Evolutionary conservation across 2,329 filamentous ascomycete species (phyloP).

Genomic region (Nothopassalora personata): DNA sequence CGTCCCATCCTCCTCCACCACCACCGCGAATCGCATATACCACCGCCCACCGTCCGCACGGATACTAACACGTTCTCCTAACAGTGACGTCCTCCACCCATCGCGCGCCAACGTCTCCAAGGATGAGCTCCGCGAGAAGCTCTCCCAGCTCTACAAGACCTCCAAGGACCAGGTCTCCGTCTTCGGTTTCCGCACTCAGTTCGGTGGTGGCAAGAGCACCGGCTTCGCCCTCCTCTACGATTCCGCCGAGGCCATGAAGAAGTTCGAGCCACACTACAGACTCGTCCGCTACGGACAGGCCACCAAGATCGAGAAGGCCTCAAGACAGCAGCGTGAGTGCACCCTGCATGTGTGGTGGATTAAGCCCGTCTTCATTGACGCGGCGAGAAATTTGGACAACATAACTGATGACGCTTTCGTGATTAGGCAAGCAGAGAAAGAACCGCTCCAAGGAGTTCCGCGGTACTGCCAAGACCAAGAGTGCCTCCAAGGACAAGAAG

Average conservation of each 20-base stretch:
- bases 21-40: conserved; percentile 3
- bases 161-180: conserved; percentile 95
- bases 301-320: conserved; percentile 92
- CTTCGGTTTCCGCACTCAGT: conserved; percentile 98
- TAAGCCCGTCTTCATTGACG: background rate
- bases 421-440: conserved; percentile 98
- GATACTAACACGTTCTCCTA: conserved; percentile 20
- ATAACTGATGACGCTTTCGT: conserved; percentile 21
- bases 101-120: conserved; percentile 98
- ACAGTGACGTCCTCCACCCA: conserved; percentile 98
- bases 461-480: conserved; percentile 97
- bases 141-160: conserved; percentile 95
- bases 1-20: conserved; percentile 2
- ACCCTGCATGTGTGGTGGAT: conserved; percentile 14
- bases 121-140: conserved; percentile 94
- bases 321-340: conserved; percentile 96
- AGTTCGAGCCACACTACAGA: conserved; percentile 98
- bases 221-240: conserved; percentile 99
- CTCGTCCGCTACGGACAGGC: conserved; percentile 89
- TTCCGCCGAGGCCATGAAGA: conserved; percentile 96
- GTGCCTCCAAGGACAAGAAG: conserved; percentile 87
- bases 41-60: background rate
- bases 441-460: conserved; percentile 99
- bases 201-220: conserved; percentile 99
- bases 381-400: background rate